Conservation (phyloP, 345 rosid genomes). For the Eucalyptus regnans region DNA sequence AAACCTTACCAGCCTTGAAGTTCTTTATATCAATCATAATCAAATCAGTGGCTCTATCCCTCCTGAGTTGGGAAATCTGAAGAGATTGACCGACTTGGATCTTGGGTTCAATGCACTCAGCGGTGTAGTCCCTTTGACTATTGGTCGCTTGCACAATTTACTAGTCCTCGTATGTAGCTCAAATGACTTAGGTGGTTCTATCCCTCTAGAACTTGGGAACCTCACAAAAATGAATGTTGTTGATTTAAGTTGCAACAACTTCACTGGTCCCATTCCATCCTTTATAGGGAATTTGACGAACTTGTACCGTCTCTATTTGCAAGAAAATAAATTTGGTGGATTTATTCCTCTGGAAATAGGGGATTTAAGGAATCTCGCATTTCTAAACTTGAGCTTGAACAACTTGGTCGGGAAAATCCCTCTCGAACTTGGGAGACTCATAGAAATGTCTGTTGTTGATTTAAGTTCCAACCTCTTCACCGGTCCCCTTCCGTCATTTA, state of each 20-base stretch:
- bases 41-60: not conserved
- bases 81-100: not conserved
- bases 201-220: not conserved
- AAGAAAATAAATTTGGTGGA: not conserved
- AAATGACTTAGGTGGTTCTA: not conserved
- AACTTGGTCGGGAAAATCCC: not conserved
- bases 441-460: rapidly evolving
- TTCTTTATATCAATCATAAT: not conserved
- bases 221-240: rapidly evolving
- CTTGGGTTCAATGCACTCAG: not conserved
- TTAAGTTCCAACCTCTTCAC: not conserved
- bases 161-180: rapidly evolving
- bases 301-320: rapidly evolving
- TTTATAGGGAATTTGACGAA: not conserved
- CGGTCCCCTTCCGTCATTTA: not conserved
- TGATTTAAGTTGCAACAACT: not conserved
- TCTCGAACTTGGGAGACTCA: not conserved
- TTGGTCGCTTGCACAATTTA: not conserved
- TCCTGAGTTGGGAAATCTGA: not conserved
- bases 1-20: not conserved
- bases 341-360: not conserved
- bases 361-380: rapidly evolving
- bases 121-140: not conserved
- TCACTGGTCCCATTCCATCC: not conserved
- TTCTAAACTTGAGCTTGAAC: not conserved